Percentiles rank a stretch among this genome's conserved stretches.
Evolutionary conservation across 2,329 filamentous ascomycete species (phyloP).

Genomic region (Sordariomycetes sp.): DNA sequence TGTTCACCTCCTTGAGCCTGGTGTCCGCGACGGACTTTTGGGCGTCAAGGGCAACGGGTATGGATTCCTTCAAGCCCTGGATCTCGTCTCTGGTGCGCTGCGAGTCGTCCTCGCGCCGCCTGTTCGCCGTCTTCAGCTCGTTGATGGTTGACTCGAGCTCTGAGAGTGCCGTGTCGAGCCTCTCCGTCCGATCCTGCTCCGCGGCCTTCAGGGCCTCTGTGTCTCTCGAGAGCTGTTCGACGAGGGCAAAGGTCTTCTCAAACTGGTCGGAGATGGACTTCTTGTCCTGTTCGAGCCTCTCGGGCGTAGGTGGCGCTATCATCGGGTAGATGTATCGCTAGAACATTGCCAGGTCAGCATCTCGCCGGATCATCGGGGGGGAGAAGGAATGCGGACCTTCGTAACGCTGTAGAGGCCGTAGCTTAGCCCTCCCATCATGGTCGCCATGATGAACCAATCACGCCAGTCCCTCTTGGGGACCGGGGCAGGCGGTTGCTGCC

Average conservation of each 20-base stretch:
- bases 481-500: constrained; percentile 40
- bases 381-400: constrained; percentile 43
- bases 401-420: constrained; percentile 83
- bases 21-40: constrained; percentile 76
- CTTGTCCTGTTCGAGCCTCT: constrained; percentile 90
- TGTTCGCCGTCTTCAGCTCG: constrained; percentile 70
- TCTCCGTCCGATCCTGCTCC: constrained; percentile 72
- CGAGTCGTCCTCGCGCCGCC: constrained; percentile 75
- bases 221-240: constrained; percentile 86
- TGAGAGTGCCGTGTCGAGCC: constrained; percentile 65
- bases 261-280: constrained; percentile 86
- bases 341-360: neutral
- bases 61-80: constrained; percentile 64
- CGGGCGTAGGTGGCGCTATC: constrained; percentile 84
- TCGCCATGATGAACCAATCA: constrained; percentile 99
- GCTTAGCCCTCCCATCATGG: constrained; percentile 75
- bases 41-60: constrained; percentile 78
- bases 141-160: constrained; percentile 76
- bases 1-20: constrained; percentile 71
- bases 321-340: constrained; percentile 85
- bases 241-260: constrained; percentile 76
- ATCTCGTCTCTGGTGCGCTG: constrained; percentile 80
- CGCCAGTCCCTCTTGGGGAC: constrained; percentile 83
- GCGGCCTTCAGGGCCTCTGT: constrained; percentile 78
- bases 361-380: neutral